A percentile compares a stretch with the other conserved stretches of the same genome.
phyloP scores from a whole-genome alignment of 2,329 filamentous ascomycete genomes.

The Exophiala viscosa region DNA sequence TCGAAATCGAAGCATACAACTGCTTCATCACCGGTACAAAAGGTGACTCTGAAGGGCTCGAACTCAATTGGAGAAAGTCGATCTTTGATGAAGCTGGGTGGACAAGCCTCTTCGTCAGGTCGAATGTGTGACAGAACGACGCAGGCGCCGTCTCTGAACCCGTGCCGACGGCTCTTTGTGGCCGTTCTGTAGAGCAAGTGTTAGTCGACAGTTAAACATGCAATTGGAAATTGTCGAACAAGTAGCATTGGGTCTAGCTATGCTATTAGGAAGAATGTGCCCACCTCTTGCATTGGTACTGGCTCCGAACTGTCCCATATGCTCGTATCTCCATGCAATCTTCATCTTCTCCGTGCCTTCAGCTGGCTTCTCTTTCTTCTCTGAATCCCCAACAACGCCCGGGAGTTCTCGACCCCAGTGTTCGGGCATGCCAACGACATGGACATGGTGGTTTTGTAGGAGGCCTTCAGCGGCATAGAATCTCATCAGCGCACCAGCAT shows the following conservation, averaged over 20 bases:
- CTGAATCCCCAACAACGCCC: constrained; percentile 57
- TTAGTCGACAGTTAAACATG: constrained; percentile 8
- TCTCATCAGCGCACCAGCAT: constrained; percentile 74
- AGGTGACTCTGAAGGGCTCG: constrained; percentile 45
- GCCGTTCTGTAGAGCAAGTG: constrained; percentile 28
- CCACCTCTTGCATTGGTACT: constrained; percentile 59
- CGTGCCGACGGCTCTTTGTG: constrained; percentile 32
- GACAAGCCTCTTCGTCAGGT: constrained; percentile 64
- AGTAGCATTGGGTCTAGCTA: constrained; percentile 23
- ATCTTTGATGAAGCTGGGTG: constrained; percentile 52
- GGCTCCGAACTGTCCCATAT: constrained; percentile 66
- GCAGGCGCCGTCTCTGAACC: constrained; percentile 32
- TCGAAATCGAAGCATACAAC: constrained; percentile 52
- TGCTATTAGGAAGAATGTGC: constrained; percentile 29
- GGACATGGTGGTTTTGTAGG: constrained; percentile 82
- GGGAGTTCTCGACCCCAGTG: constrained; percentile 81
- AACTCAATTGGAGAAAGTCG: constrained; percentile 49
- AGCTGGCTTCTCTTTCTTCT: constrained; percentile 43
- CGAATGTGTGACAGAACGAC: constrained; percentile 68
- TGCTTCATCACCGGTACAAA: constrained; percentile 63
- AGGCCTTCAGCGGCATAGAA: constrained; percentile 94
- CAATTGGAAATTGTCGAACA: constrained; percentile 3
- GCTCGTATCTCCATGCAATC: constrained; percentile 97
- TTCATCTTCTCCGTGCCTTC: constrained; percentile 78
- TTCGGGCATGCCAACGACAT: constrained; percentile 76